These are phyloP conservation scores for Cymbidium sinense DNA, from an alignment of 106 monocot species.

Conservation along the genomic window DNA sequence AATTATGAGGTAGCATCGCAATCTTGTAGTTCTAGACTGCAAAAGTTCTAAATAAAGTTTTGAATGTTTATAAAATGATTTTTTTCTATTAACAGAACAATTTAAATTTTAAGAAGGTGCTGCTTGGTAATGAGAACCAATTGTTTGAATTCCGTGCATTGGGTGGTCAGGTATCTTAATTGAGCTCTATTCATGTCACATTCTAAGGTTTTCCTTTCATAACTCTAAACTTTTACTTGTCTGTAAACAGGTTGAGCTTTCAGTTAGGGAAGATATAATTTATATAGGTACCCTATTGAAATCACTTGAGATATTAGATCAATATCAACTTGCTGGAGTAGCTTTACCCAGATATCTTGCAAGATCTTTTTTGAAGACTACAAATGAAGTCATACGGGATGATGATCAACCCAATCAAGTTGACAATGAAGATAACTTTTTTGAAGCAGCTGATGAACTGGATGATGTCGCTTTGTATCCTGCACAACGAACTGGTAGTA, in stretches of 20 bases:
- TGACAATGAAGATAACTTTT: conserved; percentile 75
- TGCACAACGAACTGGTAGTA: conserved; percentile 25
- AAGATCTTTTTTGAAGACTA: conserved; percentile 73
- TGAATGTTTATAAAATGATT: not conserved
- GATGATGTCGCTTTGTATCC: conserved; percentile 37
- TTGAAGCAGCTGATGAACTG: conserved; percentile 79
- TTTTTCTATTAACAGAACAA: conserved; percentile 36
- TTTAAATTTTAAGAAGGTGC: conserved; percentile 49
- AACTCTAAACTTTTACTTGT: not conserved
- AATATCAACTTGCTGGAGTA: conserved; percentile 25
- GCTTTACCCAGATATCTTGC: conserved; percentile 57
- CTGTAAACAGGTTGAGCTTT: conserved; percentile 76
- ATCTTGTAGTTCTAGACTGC: not conserved
- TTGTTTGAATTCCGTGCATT: conserved; percentile 85
- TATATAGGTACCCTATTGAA: conserved; percentile 80
- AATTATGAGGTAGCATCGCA: conserved; percentile 50
- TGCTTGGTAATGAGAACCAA: conserved; percentile 58
- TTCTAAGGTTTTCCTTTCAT: conserved; percentile 5
- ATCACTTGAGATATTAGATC: conserved; percentile 88
- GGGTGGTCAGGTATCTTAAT: conserved; percentile 78
- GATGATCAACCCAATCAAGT: conserved; percentile 20
- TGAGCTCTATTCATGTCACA: not conserved
- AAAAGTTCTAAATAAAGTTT: conserved; percentile 2
- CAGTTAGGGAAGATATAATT: conserved; percentile 61
- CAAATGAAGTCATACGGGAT: conserved; percentile 10